Base-by-base conservation (phyloP, 1,284 basidiomycete genomes). In the Trichosporon coremiiforme region DNA sequence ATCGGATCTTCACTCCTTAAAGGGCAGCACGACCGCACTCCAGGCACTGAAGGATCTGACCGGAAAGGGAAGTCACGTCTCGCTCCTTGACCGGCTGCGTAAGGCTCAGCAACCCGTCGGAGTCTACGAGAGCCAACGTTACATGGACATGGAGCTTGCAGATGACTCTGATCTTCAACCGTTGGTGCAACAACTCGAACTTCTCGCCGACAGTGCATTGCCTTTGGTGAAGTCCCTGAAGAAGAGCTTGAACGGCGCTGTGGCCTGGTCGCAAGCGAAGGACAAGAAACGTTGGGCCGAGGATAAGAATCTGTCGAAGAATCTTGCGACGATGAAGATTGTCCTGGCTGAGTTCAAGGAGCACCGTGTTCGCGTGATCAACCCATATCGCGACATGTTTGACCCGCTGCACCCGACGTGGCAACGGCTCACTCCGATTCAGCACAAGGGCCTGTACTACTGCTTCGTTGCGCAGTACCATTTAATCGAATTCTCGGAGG, bases 381-480 rank as follows among this genome's bases (percentile, higher is more conserved):
- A 90, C 66, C 91, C 92, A 0, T 94, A 92, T 76, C 85, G 86
- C 10, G 81, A 86, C 25, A 85, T 88, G 0, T 89, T 92, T 69
- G 88, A 90, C 65, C 82, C 87, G 0, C 71, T 71, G 29, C 76
- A 82, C 68, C 74, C 70, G 13, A 25, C 35, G 2, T 7, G 35
- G 13, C 50, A 68, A 13, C 45, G 29, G 1, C 22, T 68, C 20
- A 57, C 65, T 35, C n/a, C 55, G 5, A 73, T 75, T 6, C 80
- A 80, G 35, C 82, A 85, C 68, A 78, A 85, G 22, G 85, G 84
- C 1, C 76, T 86, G 22, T 86, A 83, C 87, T 89, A 74, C 86
- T 89, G 60, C 86, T 93, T 85, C 85, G 86, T 91, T 25, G 93
- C 92, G 77, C 90, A 93, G 74, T 90, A 89, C 75, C 87, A 90